A percentile compares a stretch with the other conserved stretches of the same genome.
phyloP scores from a whole-genome alignment of 495 filamentous ascomycete species.

The Xylaria palmicola region DNA sequence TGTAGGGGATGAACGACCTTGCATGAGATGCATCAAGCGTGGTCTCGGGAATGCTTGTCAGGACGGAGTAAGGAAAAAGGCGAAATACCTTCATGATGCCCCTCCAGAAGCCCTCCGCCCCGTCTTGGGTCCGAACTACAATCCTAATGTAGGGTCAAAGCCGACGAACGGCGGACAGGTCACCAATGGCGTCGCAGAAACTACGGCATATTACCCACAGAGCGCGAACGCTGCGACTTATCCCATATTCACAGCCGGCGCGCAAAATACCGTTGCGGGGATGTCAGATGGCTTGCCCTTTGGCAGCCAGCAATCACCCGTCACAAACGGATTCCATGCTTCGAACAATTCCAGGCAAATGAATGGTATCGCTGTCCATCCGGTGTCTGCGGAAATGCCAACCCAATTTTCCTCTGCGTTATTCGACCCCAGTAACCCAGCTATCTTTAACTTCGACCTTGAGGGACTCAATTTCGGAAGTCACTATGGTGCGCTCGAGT shows the following conservation, averaged over 20 bases:
- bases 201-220: slow-evolving; percentile 31
- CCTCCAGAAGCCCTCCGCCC: slow-evolving; percentile 67
- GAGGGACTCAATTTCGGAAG: slow-evolving; percentile 94
- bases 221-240: slow-evolving; percentile 28
- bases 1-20: slow-evolving; percentile 76
- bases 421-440: slow-evolving; percentile 88
- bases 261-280: slow-evolving; percentile 28
- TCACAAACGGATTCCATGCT: slow-evolving; percentile 64
- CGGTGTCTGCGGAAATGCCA: slow-evolving; percentile 37
- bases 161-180: slow-evolving; percentile 33
- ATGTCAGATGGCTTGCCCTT: slow-evolving; percentile 54
- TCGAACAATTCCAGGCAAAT: slow-evolving; percentile 39
- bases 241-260: slow-evolving; percentile 36
- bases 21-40: slow-evolving; percentile 89
- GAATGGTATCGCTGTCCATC: slow-evolving; percentile 34
- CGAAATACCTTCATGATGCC: slow-evolving; percentile 97
- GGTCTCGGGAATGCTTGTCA: slow-evolving; percentile 86
- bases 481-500: slow-evolving; percentile 89
- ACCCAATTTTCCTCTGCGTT: slow-evolving; percentile 55
- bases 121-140: slow-evolving; percentile 55
- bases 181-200: slow-evolving; percentile 26
- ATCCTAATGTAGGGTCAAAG: slow-evolving; percentile 39
- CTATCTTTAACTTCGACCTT: slow-evolving; percentile 89
- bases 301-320: slow-evolving; percentile 63
- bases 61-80: slow-evolving; percentile 96